These are phyloP conservation scores for Delphinella strobiligena DNA, from an alignment of 2,329 filamentous ascomycete genomes.

Conservation along the genomic window DNA sequence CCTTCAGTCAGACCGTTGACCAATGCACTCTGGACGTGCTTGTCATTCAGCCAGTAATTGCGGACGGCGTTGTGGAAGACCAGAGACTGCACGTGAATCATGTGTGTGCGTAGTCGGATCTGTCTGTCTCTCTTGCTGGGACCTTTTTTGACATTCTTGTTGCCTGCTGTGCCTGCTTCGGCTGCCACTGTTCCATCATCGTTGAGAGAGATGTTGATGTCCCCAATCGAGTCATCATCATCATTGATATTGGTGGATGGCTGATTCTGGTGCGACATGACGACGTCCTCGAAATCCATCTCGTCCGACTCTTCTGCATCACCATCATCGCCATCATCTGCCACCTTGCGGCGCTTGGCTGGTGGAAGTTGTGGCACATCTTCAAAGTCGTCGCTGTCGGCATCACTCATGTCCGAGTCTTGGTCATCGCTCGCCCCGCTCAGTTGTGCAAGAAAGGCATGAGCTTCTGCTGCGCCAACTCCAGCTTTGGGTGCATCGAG, in stretches of 20 bases:
- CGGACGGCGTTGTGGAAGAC: slow-evolving; percentile 82
- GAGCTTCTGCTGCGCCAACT: slow-evolving; percentile 21
- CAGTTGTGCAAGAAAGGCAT: slow-evolving; percentile 24
- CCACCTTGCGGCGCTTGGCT: slow-evolving; percentile 32
- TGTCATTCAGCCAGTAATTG: slow-evolving; percentile 74
- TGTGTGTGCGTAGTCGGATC: slow-evolving; percentile 68
- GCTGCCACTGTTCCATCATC: slow-evolving; percentile 20
- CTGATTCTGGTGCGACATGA: slow-evolving; percentile 25
- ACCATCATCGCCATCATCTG: slow-evolving; percentile 39
- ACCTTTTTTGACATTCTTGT: slow-evolving; percentile 53
- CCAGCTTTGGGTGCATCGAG: slow-evolving; percentile 27
- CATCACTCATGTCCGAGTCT: slow-evolving; percentile 28
- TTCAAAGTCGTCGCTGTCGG: slow-evolving; percentile 38
- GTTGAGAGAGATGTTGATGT: slow-evolving; percentile 23
- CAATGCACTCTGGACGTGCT: slow-evolving; percentile 61
- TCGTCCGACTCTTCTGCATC: slow-evolving; percentile 50
- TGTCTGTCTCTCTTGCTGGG: slow-evolving; percentile 73
- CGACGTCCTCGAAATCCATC: slow-evolving; percentile 48
- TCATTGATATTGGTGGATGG: slow-evolving; percentile 3
- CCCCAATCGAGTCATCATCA: slow-evolving; percentile 18
- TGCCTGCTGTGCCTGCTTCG: slow-evolving; percentile 17
- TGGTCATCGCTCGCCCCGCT: slow-evolving; percentile 25
- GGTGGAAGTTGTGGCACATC: slow-evolving; percentile 25
- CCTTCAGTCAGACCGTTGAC: slow-evolving; percentile 58
- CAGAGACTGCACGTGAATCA: slow-evolving; percentile 75